Evolutionary conservation across 208 protist species (phyloP).

Genomic region (Trypanosomatidae sp.): DNA sequence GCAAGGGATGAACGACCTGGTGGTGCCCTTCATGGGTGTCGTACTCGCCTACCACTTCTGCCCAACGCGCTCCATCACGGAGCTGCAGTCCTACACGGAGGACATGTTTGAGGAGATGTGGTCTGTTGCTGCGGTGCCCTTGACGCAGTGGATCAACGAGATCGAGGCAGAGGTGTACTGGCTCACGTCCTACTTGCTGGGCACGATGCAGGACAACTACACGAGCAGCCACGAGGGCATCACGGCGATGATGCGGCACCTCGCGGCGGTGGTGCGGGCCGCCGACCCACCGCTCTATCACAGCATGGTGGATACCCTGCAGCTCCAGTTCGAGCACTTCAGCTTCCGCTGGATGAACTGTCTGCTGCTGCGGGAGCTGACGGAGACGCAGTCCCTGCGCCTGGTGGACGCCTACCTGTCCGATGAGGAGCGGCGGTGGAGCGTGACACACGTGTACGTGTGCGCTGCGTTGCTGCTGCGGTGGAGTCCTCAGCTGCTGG

Average conservation of each 20-base stretch:
- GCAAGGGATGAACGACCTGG: constrained; percentile 95
- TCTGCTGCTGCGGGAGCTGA: constrained; percentile 88
- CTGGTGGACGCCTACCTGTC: constrained; percentile 91
- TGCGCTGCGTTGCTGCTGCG: constrained; percentile 87
- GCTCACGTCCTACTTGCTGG: constrained; percentile 84
- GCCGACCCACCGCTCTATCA: constrained; percentile 62
- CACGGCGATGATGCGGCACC: constrained; percentile 83
- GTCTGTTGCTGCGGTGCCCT: constrained; percentile 31
- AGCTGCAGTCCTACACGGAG: constrained; percentile 40
- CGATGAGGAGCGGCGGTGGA: constrained; percentile 68
- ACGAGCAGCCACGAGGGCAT: constrained; percentile 90
- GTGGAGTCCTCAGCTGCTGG: constrained; percentile 58
- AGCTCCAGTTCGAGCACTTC: constrained; percentile 81
- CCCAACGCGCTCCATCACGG: constrained; percentile 39
- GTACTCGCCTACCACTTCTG: constrained; percentile 64
- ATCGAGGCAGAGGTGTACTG: constrained; percentile 94
- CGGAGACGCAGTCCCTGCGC: constrained; percentile 66
- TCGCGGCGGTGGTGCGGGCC: constrained; percentile 64
- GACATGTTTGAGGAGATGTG: constrained; percentile 40
- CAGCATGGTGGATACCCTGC: constrained; percentile 48
- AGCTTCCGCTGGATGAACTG: constrained; percentile 94
- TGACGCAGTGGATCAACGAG: constrained; percentile 56
- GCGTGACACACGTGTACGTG: constrained; percentile 82
- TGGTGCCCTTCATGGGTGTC: constrained; percentile 90
- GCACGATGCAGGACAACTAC: constrained; percentile 90